phyloP scores from a whole-genome alignment of 2,329 filamentous ascomycete species.

The Massarina eburnea region DNA sequence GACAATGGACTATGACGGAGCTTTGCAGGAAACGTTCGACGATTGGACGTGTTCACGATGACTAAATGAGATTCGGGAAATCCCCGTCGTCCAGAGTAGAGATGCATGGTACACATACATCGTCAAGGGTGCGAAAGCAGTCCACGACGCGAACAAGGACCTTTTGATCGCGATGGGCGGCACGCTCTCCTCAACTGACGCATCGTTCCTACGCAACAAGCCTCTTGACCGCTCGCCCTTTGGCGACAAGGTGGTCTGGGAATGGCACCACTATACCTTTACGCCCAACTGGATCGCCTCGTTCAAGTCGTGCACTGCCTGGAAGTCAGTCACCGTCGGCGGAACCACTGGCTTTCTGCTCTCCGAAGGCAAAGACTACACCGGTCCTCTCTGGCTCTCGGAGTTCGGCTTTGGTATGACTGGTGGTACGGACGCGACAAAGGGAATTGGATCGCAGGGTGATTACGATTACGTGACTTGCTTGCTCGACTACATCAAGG shows the following conservation, averaged over 20 bases:
- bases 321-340: conserved; percentile 50
- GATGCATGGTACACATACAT: conserved; percentile 58
- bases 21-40: too few relatives aligned
- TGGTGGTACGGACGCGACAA: conserved; percentile 23
- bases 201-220: conserved; percentile 46
- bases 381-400: conserved; percentile 57
- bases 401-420: conserved; percentile 55
- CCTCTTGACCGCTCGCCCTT: conserved; percentile 47
- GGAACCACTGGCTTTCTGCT: conserved; percentile 56
- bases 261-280: conserved; percentile 58
- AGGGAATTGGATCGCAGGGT: conserved; percentile 14
- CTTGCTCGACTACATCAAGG: conserved; percentile 52
- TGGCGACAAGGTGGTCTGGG: conserved; percentile 58
- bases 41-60: too few relatives aligned
- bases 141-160: conserved; percentile 56
- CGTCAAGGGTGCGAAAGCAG: conserved; percentile 47
- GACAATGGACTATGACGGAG: too few relatives aligned
- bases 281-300: conserved; percentile 47
- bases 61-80: conserved; percentile 55
- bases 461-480: conserved; percentile 43
- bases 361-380: conserved; percentile 50
- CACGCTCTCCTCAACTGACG: conserved; percentile 53
- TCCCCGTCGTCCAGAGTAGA: conserved; percentile 49
- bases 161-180: conserved; percentile 58
- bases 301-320: conserved; percentile 45